phyloP scores from a whole-genome alignment of 2,329 filamentous ascomycete species.

The Cladosporium sp. region DNA sequence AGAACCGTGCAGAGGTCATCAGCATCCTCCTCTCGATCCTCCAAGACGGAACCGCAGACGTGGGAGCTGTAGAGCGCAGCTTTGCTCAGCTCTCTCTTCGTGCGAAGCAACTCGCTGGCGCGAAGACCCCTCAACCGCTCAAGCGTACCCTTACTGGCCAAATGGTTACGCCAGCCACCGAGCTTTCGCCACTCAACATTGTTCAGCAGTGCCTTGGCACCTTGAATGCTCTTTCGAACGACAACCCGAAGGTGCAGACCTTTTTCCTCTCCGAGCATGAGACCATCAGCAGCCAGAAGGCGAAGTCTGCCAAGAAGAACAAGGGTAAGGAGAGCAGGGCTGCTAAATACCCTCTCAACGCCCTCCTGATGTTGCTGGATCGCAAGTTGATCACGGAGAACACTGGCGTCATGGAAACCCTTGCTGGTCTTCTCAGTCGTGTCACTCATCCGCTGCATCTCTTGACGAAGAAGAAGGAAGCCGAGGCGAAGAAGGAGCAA shows the following conservation, averaged over 20 bases:
- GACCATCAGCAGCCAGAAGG: conserved; percentile 51
- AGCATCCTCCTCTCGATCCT: conserved; percentile 88
- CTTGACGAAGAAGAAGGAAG: conserved; percentile 73
- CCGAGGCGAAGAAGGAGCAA: conserved; percentile 42
- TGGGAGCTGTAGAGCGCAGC: conserved; percentile 88
- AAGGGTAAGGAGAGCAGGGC: conserved; percentile 81
- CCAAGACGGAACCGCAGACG: conserved; percentile 89
- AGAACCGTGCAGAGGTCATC: conserved; percentile 89
- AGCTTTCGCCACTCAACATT: conserved; percentile 88
- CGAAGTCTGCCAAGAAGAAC: conserved; percentile 71
- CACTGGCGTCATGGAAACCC: conserved; percentile 89
- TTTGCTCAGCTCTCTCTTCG: conserved; percentile 89
- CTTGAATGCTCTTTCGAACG: conserved; percentile 73
- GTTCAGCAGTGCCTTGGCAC: conserved; percentile 91
- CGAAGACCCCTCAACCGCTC: conserved; percentile 73
- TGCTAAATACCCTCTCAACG: conserved; percentile 86
- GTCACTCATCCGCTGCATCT: conserved; percentile 82
- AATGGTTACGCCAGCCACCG: conserved; percentile 50
- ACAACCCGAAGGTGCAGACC: conserved; percentile 79
- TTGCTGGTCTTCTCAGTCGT: conserved; percentile 78
- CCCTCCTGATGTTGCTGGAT: conserved; percentile 78
- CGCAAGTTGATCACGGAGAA: conserved; percentile 96
- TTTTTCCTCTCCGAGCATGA: conserved; percentile 96
- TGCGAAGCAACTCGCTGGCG: conserved; percentile 60
- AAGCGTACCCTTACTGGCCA: conserved; percentile 68